phyloP scores from a whole-genome alignment of 2,329 filamentous ascomycete genomes.

The Ceratocystis huliohia region DNA sequence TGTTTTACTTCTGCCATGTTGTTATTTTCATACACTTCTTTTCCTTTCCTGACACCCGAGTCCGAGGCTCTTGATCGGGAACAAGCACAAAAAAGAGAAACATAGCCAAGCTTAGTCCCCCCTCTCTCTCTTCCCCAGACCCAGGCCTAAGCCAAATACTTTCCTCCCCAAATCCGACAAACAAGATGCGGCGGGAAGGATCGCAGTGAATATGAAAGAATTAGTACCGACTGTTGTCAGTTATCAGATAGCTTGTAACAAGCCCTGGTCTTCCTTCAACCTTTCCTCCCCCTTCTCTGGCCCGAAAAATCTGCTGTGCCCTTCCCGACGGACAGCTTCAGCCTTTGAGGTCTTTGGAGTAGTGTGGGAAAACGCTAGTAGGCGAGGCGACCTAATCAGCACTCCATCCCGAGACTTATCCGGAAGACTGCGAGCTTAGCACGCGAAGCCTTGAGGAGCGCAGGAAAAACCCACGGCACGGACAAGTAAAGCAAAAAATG shows the following conservation, averaged over 20 bases:
- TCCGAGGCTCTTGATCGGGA: constrained; percentile 1
- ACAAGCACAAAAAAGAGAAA: constrained; percentile 7
- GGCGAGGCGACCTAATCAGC: not conserved
- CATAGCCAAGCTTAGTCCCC: not conserved
- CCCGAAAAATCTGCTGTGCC: not conserved
- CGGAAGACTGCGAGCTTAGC: not conserved
- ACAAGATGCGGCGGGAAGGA: constrained; percentile 9
- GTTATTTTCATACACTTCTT: not conserved
- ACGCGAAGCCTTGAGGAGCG: not conserved
- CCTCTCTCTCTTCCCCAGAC: not conserved
- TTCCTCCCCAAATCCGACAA: not conserved
- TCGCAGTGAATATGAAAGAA: not conserved
- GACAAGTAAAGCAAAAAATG: not conserved
- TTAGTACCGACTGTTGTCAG: not conserved
- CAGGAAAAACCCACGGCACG: not conserved
- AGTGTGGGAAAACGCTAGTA: not conserved
- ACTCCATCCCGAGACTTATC: constrained; percentile 1
- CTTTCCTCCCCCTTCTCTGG: not conserved
- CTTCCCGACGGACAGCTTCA: not conserved
- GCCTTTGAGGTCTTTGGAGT: not conserved
- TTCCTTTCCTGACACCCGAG: not conserved
- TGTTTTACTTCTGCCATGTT: not conserved
- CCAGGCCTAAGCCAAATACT: not conserved
- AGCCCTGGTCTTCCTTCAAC: not conserved
- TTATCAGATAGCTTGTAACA: not conserved